Evolutionary conservation across 2,329 filamentous ascomycete genomes (phyloP), one percentile per base, ranked within the genome.

Genomic region (Neocatenulostroma microsporum): DNA sequence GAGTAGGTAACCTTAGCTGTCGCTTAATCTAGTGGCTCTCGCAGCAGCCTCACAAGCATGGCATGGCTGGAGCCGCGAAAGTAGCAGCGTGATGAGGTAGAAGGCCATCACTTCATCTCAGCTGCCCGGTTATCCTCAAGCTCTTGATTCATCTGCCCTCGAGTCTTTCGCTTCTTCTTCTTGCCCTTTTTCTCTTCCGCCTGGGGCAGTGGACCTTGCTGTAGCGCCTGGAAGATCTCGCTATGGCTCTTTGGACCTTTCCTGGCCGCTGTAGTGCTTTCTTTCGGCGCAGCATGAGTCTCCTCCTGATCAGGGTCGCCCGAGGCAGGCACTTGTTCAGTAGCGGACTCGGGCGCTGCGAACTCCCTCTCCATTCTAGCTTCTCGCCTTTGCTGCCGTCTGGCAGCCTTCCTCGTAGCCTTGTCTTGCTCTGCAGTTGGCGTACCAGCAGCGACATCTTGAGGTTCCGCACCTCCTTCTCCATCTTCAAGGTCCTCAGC

Each of bases 101-200:
- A n/a, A n/a, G n/a, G n/a, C n/a, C n/a, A 12, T 30, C 36, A 41
- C 34, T 30, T 32, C 45, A 42, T 42, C 40, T 45, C 45, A 13
- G 35, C 36, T 13, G 45, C 39, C 20, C 39, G 33, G 28, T 36
- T 21, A 15, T 46, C 38, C 30, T 46, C 40, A 11, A 41, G 19
- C 25, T 40, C 27, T 21, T 37, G 27, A 13, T 25, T 20, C 24
- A 17, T 27, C 35, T 39, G 14, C 9, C 24, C 27, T 15, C 33
- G 33, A 31, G 20, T 34, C 32, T 39, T 39, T 21, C 34, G 27
- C 13, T 33, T 37, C 21, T 40, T 41, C 44, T 42, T 46, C 51
- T 60, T 60, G n/a, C 21, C 15, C 46, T 49, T 55, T 37, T 44
- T 43, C 15, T 47, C 46, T 28, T 55, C 51, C 13, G 36, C 42